Conservation (phyloP, 1,139 yeast genomes). For the Lodderomyces orthopsilosis region DNA sequence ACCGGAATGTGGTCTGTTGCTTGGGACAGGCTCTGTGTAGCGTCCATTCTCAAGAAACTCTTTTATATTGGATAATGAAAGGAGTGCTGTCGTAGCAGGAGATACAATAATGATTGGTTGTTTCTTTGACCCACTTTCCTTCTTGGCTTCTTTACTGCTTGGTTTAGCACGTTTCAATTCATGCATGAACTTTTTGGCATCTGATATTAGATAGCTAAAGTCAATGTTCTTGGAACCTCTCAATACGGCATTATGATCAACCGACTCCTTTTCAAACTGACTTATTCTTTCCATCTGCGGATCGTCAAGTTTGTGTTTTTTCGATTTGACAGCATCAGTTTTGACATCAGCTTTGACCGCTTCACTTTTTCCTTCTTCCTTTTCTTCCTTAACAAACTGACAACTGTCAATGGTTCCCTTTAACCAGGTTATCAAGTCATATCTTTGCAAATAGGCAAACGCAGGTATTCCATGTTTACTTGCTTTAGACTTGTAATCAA, state of each 20-base stretch:
- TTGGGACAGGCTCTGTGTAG: conserved; percentile 57
- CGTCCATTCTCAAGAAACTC: conserved; percentile 76
- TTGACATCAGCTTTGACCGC: conserved; percentile 9
- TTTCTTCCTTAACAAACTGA: conserved; percentile 41
- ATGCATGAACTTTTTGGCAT: conserved; percentile 61
- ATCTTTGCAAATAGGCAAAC: conserved; percentile 80
- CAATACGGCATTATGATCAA: conserved; percentile 77
- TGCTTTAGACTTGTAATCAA: conserved; percentile 79
- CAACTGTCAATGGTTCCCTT: conserved; percentile 63
- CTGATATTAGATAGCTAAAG: conserved; percentile 70
- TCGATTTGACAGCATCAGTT: conserved; percentile 7
- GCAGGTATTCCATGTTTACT: conserved; percentile 62
- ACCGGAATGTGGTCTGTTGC: conserved; percentile 37
- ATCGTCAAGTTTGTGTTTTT: conserved; percentile 41
- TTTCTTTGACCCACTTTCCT: conserved; percentile 28
- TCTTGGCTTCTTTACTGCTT: conserved; percentile 1
- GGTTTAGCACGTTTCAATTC: conserved; percentile 47
- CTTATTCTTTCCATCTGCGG: conserved; percentile 56
- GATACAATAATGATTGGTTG: conserved; percentile 93
- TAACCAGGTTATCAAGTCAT: conserved; percentile 80
- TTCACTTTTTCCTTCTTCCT: conserved; percentile 13
- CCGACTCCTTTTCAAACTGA: conserved; percentile 60
- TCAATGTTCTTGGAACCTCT: conserved; percentile 76
- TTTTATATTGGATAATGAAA: conserved; percentile 79
- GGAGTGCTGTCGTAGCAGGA: conserved; percentile 89